Evolutionary conservation across 345 rosid genomes (phyloP), one percentile per base, ranked within the genome.

Genomic region (Syzygium jambos): DNA sequence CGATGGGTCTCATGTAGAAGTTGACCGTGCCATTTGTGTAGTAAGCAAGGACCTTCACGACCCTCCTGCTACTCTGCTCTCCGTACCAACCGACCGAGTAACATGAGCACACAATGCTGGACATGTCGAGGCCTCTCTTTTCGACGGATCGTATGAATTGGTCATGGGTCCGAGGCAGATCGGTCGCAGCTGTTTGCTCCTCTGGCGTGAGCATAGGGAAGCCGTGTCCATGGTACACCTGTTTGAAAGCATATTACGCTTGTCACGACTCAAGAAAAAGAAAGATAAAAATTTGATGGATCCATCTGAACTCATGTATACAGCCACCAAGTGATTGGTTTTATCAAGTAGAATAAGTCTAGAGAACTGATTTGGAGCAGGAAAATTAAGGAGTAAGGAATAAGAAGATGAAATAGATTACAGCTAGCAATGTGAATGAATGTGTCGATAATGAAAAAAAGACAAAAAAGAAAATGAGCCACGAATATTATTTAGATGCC

Each of bases 21-120:
- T 87, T 87, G 53, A 51, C 78, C n/a, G 88, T 87, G 41, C 85
- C 86, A 8, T 83, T 56, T 14, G 43, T 83, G 85, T 82, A 87
- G 38, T 4, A 87, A 57, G 68, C 34, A 22, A 78, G 85, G 51
- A 87, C 41, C 86, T 56, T 87, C 49, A 87, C 22, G 6, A 56
- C 43, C 80, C 88, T 82, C 86, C 52, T 56, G 85, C 38, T 82
- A 23, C 41, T 53, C 73, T 41, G 51, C 61, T 55, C 85, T 6
- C 97, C 97, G 41, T 89, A 94, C 97, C 98, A 96, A 51, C 98
- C 98, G 3, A 93, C 90, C 2, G 95, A 90, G 86, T 91, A 91
- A 29, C 95, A 94, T 27, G 92, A 38, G 87, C 97, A 95, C 84
- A 96, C 95, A 84, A 96, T 93, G 89, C 93, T 92, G 0, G 97